These are phyloP conservation scores for Passalora sequoiae DNA, from an alignment of 2,329 filamentous ascomycete species.

Conservation along the genomic window DNA sequence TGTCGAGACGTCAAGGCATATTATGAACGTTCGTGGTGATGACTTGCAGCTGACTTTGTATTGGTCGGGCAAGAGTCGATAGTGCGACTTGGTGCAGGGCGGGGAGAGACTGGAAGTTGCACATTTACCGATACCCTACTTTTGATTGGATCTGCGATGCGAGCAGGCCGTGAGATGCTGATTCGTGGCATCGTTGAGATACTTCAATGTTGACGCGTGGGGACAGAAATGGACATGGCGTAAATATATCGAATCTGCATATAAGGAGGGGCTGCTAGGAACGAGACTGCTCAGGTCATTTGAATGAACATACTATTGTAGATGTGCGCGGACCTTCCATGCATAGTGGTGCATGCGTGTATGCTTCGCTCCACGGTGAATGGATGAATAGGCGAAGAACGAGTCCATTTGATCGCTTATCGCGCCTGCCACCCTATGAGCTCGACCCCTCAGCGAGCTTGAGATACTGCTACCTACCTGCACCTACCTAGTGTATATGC, in stretches of 20 bases:
- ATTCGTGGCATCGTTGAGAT: background rate
- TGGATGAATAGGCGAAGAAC: background rate
- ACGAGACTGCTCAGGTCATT: no score
- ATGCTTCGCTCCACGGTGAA: slow-evolving; percentile 4
- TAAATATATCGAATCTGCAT: slow-evolving; percentile 1
- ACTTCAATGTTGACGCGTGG: background rate
- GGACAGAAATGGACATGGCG: background rate
- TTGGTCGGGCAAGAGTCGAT: slow-evolving; percentile 2
- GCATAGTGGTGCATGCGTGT: background rate
- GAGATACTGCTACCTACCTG: background rate
- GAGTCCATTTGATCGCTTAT: slow-evolving; percentile 1
- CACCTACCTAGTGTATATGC: no score
- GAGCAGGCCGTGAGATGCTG: slow-evolving; percentile 4
- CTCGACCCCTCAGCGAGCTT: background rate
- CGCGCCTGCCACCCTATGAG: background rate
- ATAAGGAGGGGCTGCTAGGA: slow-evolving; percentile 4
- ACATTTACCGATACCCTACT: slow-evolving; percentile 7
- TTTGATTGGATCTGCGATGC: background rate
- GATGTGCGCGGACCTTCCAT: background rate
- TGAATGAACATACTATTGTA: background rate
- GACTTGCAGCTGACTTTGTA: no score
- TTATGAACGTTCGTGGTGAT: background rate
- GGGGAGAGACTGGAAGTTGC: background rate
- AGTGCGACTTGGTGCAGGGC: background rate
- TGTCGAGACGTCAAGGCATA: background rate